These are phyloP conservation scores for Phaffia tasmanica DNA, from an alignment of 768 basidiomycete genomes.

Conservation along the genomic window DNA sequence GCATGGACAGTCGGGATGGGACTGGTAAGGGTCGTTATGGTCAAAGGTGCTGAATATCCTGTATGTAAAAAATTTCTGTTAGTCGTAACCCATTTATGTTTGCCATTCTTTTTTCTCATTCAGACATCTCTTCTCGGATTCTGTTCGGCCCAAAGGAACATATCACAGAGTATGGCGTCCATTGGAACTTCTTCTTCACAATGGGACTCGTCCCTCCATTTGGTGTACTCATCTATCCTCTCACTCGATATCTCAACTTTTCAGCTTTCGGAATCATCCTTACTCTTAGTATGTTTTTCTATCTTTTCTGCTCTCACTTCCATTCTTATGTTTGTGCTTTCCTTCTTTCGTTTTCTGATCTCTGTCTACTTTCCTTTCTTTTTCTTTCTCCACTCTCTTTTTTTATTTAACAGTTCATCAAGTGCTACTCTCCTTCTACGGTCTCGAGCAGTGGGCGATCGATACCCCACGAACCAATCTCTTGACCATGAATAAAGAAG, in stretches of 20 bases:
- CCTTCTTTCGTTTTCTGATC: slow-evolving; percentile 56
- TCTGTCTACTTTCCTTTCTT: slow-evolving; percentile 40
- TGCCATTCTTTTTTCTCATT: not conserved
- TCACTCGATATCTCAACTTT: slow-evolving; percentile 51
- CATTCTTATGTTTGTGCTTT: not conserved
- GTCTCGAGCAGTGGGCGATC: slow-evolving; percentile 56
- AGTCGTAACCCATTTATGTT: not conserved
- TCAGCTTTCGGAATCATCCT: slow-evolving; percentile 54
- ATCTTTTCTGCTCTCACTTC: not conserved
- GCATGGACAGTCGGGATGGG: slow-evolving; percentile 63
- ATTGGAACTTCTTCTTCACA: slow-evolving; percentile 99
- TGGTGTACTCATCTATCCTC: slow-evolving; percentile 57
- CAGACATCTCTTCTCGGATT: not conserved
- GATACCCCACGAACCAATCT: slow-evolving; percentile 52
- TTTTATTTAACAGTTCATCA: slow-evolving; percentile 53
- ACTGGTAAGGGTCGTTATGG: slow-evolving; percentile 62
- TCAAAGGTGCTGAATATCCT: slow-evolving; percentile 90
- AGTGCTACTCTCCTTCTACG: slow-evolving; percentile 45
- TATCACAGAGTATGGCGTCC: slow-evolving; percentile 85
- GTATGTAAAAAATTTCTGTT: slow-evolving; percentile 42
- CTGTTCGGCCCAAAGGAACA: slow-evolving; percentile 55
- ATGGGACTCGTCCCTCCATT: slow-evolving; percentile 66
- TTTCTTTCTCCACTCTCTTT: slow-evolving; percentile 3
- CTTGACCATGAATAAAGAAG: slow-evolving; percentile 81
- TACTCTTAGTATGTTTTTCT: slow-evolving; percentile 40